phyloP scores from a whole-genome alignment of 768 basidiomycete species.

The Galerina marginata region DNA sequence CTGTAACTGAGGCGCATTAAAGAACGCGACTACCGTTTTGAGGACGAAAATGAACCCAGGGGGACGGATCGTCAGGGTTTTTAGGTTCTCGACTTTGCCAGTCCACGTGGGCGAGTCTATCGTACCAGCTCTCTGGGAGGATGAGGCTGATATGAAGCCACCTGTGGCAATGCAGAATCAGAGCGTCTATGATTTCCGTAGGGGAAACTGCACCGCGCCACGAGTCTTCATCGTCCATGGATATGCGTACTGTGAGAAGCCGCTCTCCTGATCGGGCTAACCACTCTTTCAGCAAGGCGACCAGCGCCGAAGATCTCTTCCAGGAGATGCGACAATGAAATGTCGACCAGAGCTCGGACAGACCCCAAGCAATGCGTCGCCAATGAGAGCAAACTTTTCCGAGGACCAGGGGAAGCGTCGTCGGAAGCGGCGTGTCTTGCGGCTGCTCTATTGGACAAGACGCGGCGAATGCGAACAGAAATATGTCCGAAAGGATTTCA shows the following conservation, averaged over 20 bases:
- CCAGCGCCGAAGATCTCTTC: not conserved
- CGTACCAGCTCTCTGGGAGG: slow-evolving; percentile 9
- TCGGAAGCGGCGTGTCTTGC: not conserved
- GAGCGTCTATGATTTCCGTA: slow-evolving; percentile 7
- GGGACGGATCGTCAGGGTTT: slow-evolving; percentile 1
- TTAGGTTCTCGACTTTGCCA: slow-evolving; percentile 9
- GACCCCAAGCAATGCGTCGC: slow-evolving; percentile 12
- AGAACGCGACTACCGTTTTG: slow-evolving; percentile 5
- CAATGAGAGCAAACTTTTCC: slow-evolving; percentile 4
- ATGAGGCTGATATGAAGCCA: slow-evolving; percentile 11
- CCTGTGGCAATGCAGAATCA: slow-evolving; percentile 2
- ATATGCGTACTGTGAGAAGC: slow-evolving; percentile 3
- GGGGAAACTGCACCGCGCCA: slow-evolving; percentile 1
- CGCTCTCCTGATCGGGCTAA: not conserved
- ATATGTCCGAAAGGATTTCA: slow-evolving; percentile 9
- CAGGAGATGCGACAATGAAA: slow-evolving; percentile 8
- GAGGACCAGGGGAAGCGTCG: slow-evolving; percentile 4
- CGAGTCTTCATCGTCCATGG: slow-evolving; percentile 5
- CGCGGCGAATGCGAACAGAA: not conserved
- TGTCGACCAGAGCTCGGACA: slow-evolving; percentile 10
- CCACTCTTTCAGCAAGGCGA: slow-evolving; percentile 3
- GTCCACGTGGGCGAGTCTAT: not conserved
- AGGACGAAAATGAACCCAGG: not conserved
- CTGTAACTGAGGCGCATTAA: not conserved
- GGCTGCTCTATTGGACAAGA: not conserved